Base-by-base conservation (phyloP, 257 asterid genomes). In the Verbena officinalis region DNA sequence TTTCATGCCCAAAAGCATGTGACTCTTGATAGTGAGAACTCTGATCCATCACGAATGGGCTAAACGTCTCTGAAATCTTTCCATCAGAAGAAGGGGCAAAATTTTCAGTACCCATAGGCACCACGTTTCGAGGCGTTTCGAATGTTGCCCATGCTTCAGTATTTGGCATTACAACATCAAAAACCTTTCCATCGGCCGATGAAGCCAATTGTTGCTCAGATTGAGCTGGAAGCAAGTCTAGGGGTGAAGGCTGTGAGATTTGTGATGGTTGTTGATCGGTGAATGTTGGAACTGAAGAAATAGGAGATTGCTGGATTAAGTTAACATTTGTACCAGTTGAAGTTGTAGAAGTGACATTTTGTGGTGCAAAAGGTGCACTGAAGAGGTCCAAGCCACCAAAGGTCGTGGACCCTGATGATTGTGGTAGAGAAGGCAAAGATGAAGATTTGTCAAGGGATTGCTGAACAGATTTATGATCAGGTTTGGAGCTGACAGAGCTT, bases 401-500 rank as follows among this genome's bases (percentile, higher is more conserved):
- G 57, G 70, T 60, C 51, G 50, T 40, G 6, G 73, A 11, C 23
- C 14, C 58, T 49, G 76, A 75, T 16, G 82, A 48, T n/a, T 48
- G 78, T 3, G 73, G 74, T 56, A 52, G 72, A 74, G 84, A 69
- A 51, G 81, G 65, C 5, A 69, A 39, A 57, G 83, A 62, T 44
- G 83, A 65, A 46, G 77, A 59, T 30, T 73, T 75, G 10, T 68
- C 77, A 39, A 50, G 68, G 34, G 79, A 73, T 55, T 51, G 33
- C 49, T 76, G 80, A 51, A 72, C 59, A 56, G 77, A 22, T 27
- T 69, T 78, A 66, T n/a, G n/a, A n/a, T 70, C 85, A 53, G 79
- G 53, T 71, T 71, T 85, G 17, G 82, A 69, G 46, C 75, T 77
- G 19, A 78, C 90, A 78, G 78, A 75, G 78, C 90, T 86, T 78